phyloP scores from a whole-genome alignment of 805 yeast genomes.

The Candida cerambycidarum region DNA sequence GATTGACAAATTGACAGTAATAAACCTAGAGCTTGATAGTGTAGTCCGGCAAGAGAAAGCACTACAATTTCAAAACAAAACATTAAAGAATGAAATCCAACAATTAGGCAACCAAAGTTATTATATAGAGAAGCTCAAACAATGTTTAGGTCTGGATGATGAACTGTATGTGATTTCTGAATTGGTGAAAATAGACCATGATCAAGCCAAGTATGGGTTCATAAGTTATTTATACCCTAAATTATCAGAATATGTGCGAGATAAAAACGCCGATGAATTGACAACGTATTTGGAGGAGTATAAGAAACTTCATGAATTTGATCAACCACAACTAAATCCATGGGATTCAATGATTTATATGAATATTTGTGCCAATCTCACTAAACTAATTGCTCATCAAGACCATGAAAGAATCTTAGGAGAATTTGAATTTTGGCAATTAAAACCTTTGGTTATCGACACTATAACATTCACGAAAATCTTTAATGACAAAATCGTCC shows the following conservation, averaged over 20 bases:
- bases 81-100: constrained; percentile 3
- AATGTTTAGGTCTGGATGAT: constrained; percentile 1
- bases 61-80: constrained; percentile 10
- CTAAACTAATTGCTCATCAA: not conserved
- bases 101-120: not conserved
- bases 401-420: constrained; percentile 14
- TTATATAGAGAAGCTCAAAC: constrained; percentile 2
- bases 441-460: constrained; percentile 16
- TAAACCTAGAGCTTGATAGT: constrained; percentile 18
- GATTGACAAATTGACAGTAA: constrained; percentile 14
- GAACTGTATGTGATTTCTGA: not conserved
- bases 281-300: constrained; percentile 1
- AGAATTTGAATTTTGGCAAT: constrained; percentile 17
- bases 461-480: constrained; percentile 14
- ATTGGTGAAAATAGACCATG: constrained; percentile 4
- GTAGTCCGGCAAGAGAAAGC: constrained; percentile 14
- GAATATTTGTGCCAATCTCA: constrained; percentile 10
- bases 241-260: constrained; percentile 1
- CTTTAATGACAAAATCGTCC: constrained; percentile 19
- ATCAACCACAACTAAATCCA: constrained; percentile 9
- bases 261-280: not conserved
- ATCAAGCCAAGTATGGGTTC: constrained; percentile 11
- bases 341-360: constrained; percentile 23
- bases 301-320: constrained; percentile 3
- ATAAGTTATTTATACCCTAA: constrained; percentile 5